phyloP scores from a whole-genome alignment of 305 asterid species.

The Lippia alba region DNA sequence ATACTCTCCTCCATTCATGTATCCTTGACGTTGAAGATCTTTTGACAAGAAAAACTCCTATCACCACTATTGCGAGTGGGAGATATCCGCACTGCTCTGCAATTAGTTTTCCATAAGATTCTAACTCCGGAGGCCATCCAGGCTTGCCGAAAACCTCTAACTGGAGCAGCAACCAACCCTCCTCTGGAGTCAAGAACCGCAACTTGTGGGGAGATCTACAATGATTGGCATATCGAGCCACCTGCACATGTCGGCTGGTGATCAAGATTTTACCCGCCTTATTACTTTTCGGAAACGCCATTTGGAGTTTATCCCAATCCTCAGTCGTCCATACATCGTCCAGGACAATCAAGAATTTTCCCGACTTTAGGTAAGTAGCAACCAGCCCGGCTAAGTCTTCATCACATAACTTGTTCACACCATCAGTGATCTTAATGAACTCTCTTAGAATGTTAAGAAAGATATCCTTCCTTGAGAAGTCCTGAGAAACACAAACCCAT shows the following conservation, averaged over 20 bases:
- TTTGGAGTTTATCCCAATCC: conserved; percentile 47
- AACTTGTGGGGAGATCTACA: conserved; percentile 25
- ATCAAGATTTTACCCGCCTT: conserved; percentile 43
- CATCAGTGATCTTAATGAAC: conserved; percentile 30
- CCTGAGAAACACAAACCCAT: conserved; percentile 31
- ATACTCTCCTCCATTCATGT: no score
- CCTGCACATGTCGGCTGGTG: conserved; percentile 37
- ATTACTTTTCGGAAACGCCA: conserved; percentile 47
- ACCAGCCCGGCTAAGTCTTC: conserved; percentile 29
- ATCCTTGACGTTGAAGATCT: no score
- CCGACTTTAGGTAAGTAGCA: background rate
- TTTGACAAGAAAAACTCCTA: no score
- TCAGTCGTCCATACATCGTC: conserved; percentile 54
- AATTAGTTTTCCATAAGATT: conserved; percentile 24
- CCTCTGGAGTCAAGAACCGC: conserved; percentile 29
- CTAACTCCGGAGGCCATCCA: conserved; percentile 30
- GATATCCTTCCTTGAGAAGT: conserved; percentile 33
- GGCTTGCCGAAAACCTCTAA: conserved; percentile 35
- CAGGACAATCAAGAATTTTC: conserved; percentile 49
- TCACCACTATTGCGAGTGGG: conserved; percentile 43
- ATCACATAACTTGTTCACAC: conserved; percentile 21
- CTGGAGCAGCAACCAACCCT: conserved; percentile 37
- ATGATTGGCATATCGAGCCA: conserved; percentile 34
- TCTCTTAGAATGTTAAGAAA: conserved; percentile 36
- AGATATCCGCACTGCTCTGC: conserved; percentile 28